Conservation (phyloP, 2,329 filamentous ascomycete genomes). For the Pestalotiopsis sp. region DNA sequence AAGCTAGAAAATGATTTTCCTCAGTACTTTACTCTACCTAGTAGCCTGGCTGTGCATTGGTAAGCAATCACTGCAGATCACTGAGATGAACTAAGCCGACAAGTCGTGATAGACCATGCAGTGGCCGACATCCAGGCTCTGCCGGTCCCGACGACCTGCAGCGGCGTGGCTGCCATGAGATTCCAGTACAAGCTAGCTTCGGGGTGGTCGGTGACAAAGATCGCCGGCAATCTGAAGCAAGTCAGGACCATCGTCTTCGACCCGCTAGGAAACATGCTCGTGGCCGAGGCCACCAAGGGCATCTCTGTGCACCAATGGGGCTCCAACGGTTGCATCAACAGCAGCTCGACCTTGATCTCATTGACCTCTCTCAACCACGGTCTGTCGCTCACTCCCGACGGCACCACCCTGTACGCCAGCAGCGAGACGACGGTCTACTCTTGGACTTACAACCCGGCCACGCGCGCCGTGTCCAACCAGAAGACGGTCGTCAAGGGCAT, state of each 20-base stretch:
- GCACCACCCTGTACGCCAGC: constrained; percentile 40
- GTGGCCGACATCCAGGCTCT: constrained; percentile 23
- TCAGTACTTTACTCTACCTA: neutral
- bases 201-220: constrained; percentile 35
- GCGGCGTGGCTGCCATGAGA: constrained; percentile 33
- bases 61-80: neutral
- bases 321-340: constrained; percentile 38
- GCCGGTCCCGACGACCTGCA: constrained; percentile 36
- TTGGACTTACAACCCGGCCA: constrained; percentile 58
- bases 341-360: constrained; percentile 22
- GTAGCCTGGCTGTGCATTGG: neutral
- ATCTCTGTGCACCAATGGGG: constrained; percentile 43
- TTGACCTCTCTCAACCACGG: constrained; percentile 39
- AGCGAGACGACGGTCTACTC: constrained; percentile 48
- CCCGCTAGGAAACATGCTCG: constrained; percentile 29
- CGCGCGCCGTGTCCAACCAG: constrained; percentile 47
- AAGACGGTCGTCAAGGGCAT: constrained; percentile 41
- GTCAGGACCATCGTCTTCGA: constrained; percentile 29
- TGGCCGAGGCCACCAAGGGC: constrained; percentile 38
- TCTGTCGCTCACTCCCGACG: constrained; percentile 40
- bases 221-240: constrained; percentile 23
- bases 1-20: neutral
- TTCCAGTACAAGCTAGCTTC: constrained; percentile 35
- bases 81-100: neutral
- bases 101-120: constrained; percentile 13